Conservation (phyloP, 345 rosid species). For the Salix dunnii region DNA sequence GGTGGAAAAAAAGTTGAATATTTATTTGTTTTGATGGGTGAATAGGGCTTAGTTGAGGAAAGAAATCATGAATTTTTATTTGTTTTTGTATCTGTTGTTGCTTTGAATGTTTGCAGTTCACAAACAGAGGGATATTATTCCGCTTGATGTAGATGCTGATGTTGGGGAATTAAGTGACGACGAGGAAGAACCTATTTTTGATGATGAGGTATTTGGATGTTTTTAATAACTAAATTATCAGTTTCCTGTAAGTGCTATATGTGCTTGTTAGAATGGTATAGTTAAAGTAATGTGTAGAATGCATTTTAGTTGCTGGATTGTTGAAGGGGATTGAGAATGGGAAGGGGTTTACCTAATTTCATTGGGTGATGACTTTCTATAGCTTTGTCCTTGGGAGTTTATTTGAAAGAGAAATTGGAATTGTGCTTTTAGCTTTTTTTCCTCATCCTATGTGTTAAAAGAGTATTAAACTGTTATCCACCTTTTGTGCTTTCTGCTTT, state of each 20-base stretch:
- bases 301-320: not conserved
- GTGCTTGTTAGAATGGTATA: not conserved
- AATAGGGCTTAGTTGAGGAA: not conserved
- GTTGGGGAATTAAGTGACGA: slow-evolving; percentile 64
- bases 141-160: slow-evolving; percentile 56
- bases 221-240: not conserved
- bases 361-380: too few species aligned
- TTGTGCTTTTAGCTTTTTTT: not conserved
- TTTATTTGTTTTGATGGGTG: not conserved
- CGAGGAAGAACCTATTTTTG: slow-evolving; percentile 68
- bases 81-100: not conserved
- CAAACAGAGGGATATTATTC: slow-evolving; percentile 78
- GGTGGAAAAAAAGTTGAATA: not conserved
- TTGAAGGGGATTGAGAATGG: too few species aligned
- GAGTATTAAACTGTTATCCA: not conserved
- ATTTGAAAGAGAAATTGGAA: too few species aligned
- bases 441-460: not conserved
- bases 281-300: not conserved
- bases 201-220: slow-evolving; percentile 22
- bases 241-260: not conserved
- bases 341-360: too few species aligned
- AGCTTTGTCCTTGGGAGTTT: too few species aligned
- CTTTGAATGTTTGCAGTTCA: slow-evolving; percentile 50
- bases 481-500: not conserved
- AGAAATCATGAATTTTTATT: not conserved